Percentiles rank a stretch among this genome's conserved stretches.
Evolutionary conservation across 2,329 filamentous ascomycete species (phyloP).

Genomic region (Drechslerella coelobrocha): DNA sequence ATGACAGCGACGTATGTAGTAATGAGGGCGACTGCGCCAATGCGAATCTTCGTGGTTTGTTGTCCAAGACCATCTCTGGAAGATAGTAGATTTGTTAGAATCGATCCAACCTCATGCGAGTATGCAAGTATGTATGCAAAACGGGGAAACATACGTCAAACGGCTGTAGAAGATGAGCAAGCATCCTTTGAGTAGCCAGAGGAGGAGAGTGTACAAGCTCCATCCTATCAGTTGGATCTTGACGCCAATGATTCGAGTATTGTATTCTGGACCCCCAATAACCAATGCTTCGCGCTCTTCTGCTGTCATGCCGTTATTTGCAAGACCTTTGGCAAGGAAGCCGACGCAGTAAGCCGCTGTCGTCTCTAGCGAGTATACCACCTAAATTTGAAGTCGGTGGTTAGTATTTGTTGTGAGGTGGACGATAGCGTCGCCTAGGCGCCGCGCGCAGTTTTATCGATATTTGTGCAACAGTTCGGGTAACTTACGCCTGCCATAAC

Average conservation of each 20-base stretch:
- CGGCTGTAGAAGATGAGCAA: conserved; percentile 67
- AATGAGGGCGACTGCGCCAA: conserved; percentile 63
- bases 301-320: conserved; percentile 67
- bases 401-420: background rate
- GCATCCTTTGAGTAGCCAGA: conserved; percentile 65
- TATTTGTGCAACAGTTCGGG: background rate
- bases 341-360: conserved; percentile 63
- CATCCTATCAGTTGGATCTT: conserved; percentile 65
- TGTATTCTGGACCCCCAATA: conserved; percentile 61
- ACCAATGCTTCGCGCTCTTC: conserved; percentile 61
- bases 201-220: conserved; percentile 63
- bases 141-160: conserved; percentile 59
- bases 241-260: conserved; percentile 63
- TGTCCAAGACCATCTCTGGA: conserved; percentile 58
- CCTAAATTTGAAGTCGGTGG: conserved; percentile 55
- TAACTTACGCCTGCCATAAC: conserved; percentile 63
- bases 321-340: conserved; percentile 62
- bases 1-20: conserved; percentile 63
- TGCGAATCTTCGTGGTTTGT: conserved; percentile 61
- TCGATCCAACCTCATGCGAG: too few relatives aligned
- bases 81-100: background rate
- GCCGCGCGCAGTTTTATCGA: background rate
- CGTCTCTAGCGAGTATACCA: conserved; percentile 64
- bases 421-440: background rate
- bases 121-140: background rate